Conservation (phyloP, 352 stramenopile genomes). For the Pythium grandisporangium region DNA sequence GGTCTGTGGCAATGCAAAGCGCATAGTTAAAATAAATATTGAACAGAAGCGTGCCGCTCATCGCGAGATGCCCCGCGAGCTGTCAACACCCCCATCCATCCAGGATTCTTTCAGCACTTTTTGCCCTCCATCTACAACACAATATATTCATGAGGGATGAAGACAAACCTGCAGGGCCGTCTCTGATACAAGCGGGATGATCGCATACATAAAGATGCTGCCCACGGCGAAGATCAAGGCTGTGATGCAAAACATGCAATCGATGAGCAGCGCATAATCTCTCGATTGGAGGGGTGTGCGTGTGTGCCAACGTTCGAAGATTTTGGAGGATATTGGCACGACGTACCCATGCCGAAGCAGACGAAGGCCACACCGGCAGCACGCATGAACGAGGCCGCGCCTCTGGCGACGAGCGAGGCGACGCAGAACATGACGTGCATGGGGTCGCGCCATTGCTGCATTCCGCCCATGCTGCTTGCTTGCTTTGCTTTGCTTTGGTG, state of each 20-base stretch:
- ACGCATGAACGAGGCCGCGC: constrained; percentile 11
- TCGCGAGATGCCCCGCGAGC: too few species aligned
- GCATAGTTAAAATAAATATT: constrained; percentile 36
- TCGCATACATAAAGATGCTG: constrained; percentile 15
- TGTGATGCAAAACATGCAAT: constrained; percentile 2
- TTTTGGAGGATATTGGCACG: too few species aligned
- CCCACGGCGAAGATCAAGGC: constrained; percentile 15
- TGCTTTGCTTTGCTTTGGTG: too few species aligned
- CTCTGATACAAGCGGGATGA: constrained; percentile 12
- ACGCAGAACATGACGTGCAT: constrained; percentile 14
- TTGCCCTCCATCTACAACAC: too few species aligned
- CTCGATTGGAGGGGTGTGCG: too few species aligned
- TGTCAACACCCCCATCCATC: too few species aligned
- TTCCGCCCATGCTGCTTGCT: too few species aligned
- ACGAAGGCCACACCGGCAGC: constrained; percentile 12
- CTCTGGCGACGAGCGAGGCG: constrained; percentile 8
- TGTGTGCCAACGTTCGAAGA: too few species aligned
- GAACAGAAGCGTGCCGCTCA: constrained; percentile 8
- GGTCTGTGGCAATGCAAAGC: constrained; percentile 23
- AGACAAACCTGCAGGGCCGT: not conserved
- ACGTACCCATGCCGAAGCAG: constrained; percentile 13
- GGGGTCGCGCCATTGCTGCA: constrained; percentile 14
- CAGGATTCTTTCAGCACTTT: too few species aligned
- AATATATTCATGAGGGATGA: too few species aligned
- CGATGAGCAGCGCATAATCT: too few species aligned